Evolutionary conservation across 305 asterid genomes (phyloP), one percentile per base, ranked within the genome.

Genomic region (Solanum hybrid): DNA sequence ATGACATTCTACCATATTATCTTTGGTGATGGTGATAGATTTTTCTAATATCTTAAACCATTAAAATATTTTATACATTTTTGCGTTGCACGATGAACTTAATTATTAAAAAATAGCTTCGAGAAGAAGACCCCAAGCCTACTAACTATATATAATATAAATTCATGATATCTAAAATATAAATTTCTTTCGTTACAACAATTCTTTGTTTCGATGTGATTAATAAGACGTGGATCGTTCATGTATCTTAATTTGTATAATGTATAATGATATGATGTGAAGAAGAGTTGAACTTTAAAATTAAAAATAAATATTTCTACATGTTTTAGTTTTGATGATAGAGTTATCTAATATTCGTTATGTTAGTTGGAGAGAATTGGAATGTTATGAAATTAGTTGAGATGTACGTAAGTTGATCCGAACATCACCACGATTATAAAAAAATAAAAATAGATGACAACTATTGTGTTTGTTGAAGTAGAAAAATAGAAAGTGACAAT

Each of bases 11-110:
- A 83, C 87, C 87, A 18, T 46, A 83, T 29, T 46, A 83, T 83
- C 82, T 86, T 67, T 86, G 71, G n/a, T 78, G 85, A 79, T 91
- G 78, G 42, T 69, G 51, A 80, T 46, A 69, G 79, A 6, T 89
- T 79, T 64, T 74, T 42, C 24, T 81, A 81, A 81, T 24, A 40
- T 26, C 24, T 4, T 14, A 26, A 36, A 73, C 75, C 88, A 36
- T 80, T 89, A 24, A 83, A 76, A 10, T 83, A 46, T 83, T 42
- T 83, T 83, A 46, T 83, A 51, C 22, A 46, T 18, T 28, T 28
- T 28, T 83, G 73, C 28, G 39, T 13, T 29, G 87, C 87, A 83
- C 87, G 73, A 83, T 83, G 87, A 51, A 83, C 73, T 83, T 83
- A 40, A 82, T 26, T 82, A 83, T 46, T 29, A 83, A 83, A 57